Base-by-base conservation (phyloP, 371 early-diverging fungal genomes). In the Syncephalastrum sp. region DNA sequence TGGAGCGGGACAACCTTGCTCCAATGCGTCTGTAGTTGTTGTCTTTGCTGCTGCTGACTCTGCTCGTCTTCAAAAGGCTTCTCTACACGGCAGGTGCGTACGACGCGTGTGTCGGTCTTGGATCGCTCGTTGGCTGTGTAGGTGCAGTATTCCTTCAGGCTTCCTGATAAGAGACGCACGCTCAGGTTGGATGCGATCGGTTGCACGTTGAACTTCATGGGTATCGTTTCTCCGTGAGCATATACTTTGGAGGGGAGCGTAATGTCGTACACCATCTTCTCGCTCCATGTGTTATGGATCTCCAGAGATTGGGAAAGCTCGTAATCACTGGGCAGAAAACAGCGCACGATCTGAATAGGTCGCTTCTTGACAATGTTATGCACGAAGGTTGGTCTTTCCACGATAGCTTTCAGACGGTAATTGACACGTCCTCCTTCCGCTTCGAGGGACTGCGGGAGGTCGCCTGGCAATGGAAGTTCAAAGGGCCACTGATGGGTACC, bases 361-460 rank as follows among this genome's bases (percentile, higher is more conserved):
- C 55, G 56, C 42, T 73, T 77, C 46, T 69, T 69, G 19, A 64
- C 45, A 1, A 67, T 51, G 47, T 77, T 77, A 4, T 69, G 73
- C 4, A 69, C 50, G 58, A 73, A 71, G 4, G 69, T 65, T 1
- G 77, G 71, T 12, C 77, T 71, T 45, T 77, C 77, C 10, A 73
- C 67, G 3, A 60, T 50, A 5, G 74, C 77, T 27, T 77, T 77
- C 5, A 77, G 49, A 14, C 67, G 57, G 53, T 77, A 77, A 13
- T 50, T 42, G 4, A 77, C 71, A 42, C 64, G 60, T 12, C 73
- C 79, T n/a, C 65, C 68, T 52, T 67, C 70, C 14, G 70, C 63
- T 44, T 75, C 73, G n/a, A 78, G 25, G 0, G 79, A 70, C 53
- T 75, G 70, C 8, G 79, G 79, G 10, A 78, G 57, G 51, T 78